Conservation (phyloP, 2,329 filamentous ascomycete species). For the Trematosphaeria pertusa region DNA sequence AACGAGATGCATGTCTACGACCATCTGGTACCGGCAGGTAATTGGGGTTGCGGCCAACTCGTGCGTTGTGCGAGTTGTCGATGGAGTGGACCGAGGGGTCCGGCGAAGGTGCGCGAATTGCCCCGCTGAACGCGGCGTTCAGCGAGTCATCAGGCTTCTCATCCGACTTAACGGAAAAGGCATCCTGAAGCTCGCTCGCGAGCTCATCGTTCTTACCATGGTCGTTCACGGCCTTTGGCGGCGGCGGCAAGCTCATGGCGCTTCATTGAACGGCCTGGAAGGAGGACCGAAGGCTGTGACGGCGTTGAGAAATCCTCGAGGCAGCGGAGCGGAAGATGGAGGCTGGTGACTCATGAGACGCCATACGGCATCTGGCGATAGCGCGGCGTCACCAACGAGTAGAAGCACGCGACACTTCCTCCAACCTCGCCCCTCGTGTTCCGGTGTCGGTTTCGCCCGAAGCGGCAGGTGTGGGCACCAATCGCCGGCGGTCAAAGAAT, state of each 20-base stretch:
- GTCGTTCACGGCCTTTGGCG: slow-evolving; percentile 23
- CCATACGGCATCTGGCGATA: slow-evolving; percentile 32
- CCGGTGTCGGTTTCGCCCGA: slow-evolving; percentile 9
- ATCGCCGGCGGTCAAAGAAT: background rate
- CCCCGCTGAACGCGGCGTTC: slow-evolving; percentile 32
- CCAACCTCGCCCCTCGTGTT: slow-evolving; percentile 17
- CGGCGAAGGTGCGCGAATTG: slow-evolving; percentile 42
- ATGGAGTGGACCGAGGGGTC: slow-evolving; percentile 43
- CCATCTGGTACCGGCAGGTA: slow-evolving; percentile 20
- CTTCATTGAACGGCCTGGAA: slow-evolving; percentile 21
- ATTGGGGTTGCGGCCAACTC: slow-evolving; percentile 31
- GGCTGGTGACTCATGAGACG: slow-evolving; percentile 20
- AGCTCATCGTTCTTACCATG: slow-evolving; percentile 22
- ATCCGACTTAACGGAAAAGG: slow-evolving; percentile 31
- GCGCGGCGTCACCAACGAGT: slow-evolving; percentile 29
- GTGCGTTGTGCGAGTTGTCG: slow-evolving; percentile 40
- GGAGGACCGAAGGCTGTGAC: slow-evolving; percentile 11
- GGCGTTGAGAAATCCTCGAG: slow-evolving; percentile 16
- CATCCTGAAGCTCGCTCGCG: slow-evolving; percentile 11
- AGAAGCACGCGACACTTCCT: slow-evolving; percentile 24
- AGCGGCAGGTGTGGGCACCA: background rate
- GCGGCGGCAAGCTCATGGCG: slow-evolving; percentile 32
- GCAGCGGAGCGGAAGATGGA: slow-evolving; percentile 11
- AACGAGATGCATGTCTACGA: slow-evolving; percentile 28
- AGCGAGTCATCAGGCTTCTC: slow-evolving; percentile 37